phyloP scores from a whole-genome alignment of 768 basidiomycete species.

The Clathrus columnatus region DNA sequence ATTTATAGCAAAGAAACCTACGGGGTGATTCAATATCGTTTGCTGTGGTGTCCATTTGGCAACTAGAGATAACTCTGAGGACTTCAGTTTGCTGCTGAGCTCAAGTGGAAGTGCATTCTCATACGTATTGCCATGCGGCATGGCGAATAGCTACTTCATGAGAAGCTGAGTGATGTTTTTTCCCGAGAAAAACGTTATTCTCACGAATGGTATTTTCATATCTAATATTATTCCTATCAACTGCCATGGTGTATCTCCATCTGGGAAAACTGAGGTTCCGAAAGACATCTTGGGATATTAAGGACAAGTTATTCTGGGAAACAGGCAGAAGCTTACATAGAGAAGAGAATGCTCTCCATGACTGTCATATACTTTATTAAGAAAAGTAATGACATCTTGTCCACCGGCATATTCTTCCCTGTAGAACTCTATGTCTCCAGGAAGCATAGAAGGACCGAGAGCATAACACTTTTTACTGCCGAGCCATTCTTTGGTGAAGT shows the following conservation, averaged over 20 bases:
- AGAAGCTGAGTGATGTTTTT: not conserved
- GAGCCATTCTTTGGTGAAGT: not conserved
- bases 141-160: not conserved
- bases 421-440: not conserved
- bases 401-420: not conserved
- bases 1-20: conserved; percentile 1
- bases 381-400: not conserved
- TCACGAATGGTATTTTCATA: not conserved
- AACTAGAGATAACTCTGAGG: conserved; percentile 14
- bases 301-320: not conserved
- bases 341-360: not conserved
- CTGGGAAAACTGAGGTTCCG: not conserved
- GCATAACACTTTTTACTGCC: not conserved
- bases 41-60: conserved; percentile 20
- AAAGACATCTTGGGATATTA: not conserved
- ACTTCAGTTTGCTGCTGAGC: not conserved
- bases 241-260: not conserved
- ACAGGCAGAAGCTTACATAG: not conserved
- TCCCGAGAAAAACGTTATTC: not conserved
- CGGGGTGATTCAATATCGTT: conserved; percentile 17
- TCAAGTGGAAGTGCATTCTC: not conserved
- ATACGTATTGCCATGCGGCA: not conserved
- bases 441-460: not conserved
- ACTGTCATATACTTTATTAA: not conserved
- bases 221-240: not conserved